Percentiles rank a stretch among this genome's conserved stretches.
phyloP scores from a whole-genome alignment of 1,284 basidiomycete species.

The Apiotrichum domesticum region DNA sequence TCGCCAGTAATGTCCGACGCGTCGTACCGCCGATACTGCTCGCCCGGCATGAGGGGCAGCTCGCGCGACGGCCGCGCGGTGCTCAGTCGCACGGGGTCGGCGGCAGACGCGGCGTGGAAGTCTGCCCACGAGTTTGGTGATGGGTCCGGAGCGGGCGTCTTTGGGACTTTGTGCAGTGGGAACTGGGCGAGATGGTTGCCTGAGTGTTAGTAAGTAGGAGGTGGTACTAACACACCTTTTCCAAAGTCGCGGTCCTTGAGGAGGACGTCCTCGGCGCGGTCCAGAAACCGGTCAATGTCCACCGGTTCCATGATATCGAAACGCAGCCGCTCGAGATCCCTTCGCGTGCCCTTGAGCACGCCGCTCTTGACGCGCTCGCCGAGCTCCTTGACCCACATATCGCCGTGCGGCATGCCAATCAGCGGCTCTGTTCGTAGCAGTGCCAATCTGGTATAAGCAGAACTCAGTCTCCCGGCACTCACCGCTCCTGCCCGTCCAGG shows the following conservation, averaged over 20 bases:
- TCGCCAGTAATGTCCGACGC: constrained; percentile 22
- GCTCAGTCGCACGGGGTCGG: constrained; percentile 1
- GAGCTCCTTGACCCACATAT: constrained; percentile 55
- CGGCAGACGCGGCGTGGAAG: constrained; percentile 13
- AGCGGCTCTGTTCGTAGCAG: constrained; percentile 48
- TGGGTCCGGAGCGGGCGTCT: background rate
- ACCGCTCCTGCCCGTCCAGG: constrained; percentile 64
- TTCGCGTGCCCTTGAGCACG: constrained; percentile 20
- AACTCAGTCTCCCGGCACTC: constrained; percentile 16
- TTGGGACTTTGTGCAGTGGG: constrained; percentile 9
- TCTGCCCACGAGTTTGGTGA: background rate
- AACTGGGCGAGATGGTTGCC: constrained; percentile 6
- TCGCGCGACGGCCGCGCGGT: constrained; percentile 2
- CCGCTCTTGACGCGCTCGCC: constrained; percentile 39
- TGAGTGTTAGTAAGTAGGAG: background rate
- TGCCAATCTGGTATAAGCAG: constrained; percentile 12
- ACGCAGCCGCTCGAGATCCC: constrained; percentile 22
- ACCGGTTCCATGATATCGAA: constrained; percentile 24
- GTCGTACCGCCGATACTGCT: constrained; percentile 25
- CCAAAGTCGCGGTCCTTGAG: constrained; percentile 23
- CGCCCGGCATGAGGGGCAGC: constrained; percentile 36
- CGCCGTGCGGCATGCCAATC: constrained; percentile 56
- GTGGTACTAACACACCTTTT: background rate
- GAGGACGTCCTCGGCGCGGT: constrained; percentile 26
- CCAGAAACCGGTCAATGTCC: constrained; percentile 36